Evolutionary conservation across 2,329 filamentous ascomycete genomes (phyloP), one percentile per base, ranked within the genome.

Genomic region (Fusarium oligoseptatum): DNA sequence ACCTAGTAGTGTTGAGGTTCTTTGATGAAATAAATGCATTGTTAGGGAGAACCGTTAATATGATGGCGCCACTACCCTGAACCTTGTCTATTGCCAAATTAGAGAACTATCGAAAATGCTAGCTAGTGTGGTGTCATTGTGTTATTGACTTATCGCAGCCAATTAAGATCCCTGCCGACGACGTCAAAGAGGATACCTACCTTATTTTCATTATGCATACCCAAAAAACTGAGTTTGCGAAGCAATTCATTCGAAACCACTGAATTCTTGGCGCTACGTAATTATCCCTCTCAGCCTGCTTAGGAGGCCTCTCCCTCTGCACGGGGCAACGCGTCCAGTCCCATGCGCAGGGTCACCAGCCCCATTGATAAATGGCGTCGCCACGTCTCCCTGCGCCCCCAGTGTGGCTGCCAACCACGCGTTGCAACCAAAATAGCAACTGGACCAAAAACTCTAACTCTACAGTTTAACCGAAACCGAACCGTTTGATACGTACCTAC

Each of bases 361-460:
- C 48, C 48, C 27, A 52, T 52, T 6, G 14, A 52, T 52, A 32
- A 20, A 32, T 52, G 20, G 56, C 56, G 56, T 58, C 56, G 20
- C 56, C 56, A 58, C 34, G 22, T 14, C 34, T 41, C 32, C 34
- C 60, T 63, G 45, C 60, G 60, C 60, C 60, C 50, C 50, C 22
- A 12, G 43, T 39, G 57, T 66, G 69, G 66, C 57, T 72, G 57
- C 45, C 71, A 34, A 20, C 32, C 22, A 43, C 48, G 52, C 34
- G 37, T 71, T 41, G 20, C 24, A 41, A 60, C 62, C n/a, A 34
- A 74, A 74, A 74, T 74, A 74, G 68, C 43, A 70, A 32, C 8
- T 29, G 32, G 32, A 55, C 39, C 41, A 69, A 48, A 55, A 55
- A 52, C 24, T 52, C 9, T 27, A 50, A 27, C 41, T 43, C 41